Base-by-base conservation (phyloP, 164 flowering plant species). In the Platanus orientalis region DNA sequence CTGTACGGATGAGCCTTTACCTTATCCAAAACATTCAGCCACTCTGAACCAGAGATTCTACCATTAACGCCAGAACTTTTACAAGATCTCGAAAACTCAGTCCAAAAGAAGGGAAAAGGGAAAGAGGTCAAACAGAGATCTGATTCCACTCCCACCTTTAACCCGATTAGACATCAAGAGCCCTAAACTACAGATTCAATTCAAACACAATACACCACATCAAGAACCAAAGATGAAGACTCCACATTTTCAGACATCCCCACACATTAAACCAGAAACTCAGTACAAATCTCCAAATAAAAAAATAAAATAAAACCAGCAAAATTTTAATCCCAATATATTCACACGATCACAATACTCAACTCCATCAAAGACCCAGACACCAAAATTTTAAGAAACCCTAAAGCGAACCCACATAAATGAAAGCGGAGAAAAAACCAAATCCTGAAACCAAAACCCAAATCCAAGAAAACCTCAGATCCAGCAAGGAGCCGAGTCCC, bases 1-100 rank as follows among this genome's bases (percentile, higher is more conserved):
- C 74, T 67, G n/a, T n/a, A n/a, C n/a, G n/a, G n/a, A n/a, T n/a
- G n/a, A n/a, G n/a, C n/a, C n/a, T n/a, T n/a, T n/a, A n/a, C n/a
- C n/a, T 76, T 76, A 57, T 24, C 65, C 58, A 58, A 61, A 72
- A 67, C 63, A 69, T 71, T 69, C 68, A 74, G 69, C 72, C 66
- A 65, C 61, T 56, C 58, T 34, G 26, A 66, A 17, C 14, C 64
- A 47, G 19, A 71, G 65, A 69, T 62, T 62, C 73, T 60, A 57
- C 60, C 64, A 63, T 63, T 60, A 44, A 53, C 39, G 57, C 52
- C 44, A 36, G 20, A 64, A 55, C 66, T 60, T 70, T 68, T 60
- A 47, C 54, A 27, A 55, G 58, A 60, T 71, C 69, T 66, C 25
- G 29, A 40, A 24, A 49, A 61, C 61, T n/a, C 19, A 17, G 69